phyloP scores from a whole-genome alignment of 306 rosid species.

The Cucumis cinereus region DNA sequence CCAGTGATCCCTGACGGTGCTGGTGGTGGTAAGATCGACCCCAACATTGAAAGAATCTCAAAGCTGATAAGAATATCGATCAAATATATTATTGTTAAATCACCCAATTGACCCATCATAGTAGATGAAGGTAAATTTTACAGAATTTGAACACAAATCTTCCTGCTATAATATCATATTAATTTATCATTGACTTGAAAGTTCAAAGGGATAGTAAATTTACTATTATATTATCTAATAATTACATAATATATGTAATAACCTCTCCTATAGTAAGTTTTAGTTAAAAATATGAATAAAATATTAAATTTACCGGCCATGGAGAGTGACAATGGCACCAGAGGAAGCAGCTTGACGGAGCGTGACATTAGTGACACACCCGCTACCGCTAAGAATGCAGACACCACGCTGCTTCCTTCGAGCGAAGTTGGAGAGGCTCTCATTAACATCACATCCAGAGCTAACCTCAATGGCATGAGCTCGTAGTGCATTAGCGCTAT shows the following conservation, averaged over 20 bases:
- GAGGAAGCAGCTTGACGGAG: conserved; percentile 77
- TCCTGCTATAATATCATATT: too few relatives aligned
- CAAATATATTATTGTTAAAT: neutral
- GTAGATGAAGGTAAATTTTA: too few relatives aligned
- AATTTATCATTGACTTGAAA: too few relatives aligned
- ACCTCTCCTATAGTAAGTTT: too few relatives aligned
- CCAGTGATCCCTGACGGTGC: conserved; percentile 79
- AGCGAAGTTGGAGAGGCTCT: conserved; percentile 66
- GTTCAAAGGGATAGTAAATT: too few relatives aligned
- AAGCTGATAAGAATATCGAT: conserved; percentile 10
- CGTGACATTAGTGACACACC: conserved; percentile 79
- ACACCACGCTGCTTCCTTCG: conserved; percentile 80
- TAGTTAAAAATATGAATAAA: neutral
- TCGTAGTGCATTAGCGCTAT: conserved; percentile 83
- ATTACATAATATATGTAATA: too few relatives aligned
- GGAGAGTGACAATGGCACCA: conserved; percentile 64
- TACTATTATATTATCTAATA: too few relatives aligned
- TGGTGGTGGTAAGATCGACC: conserved; percentile 82
- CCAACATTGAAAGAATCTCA: conserved; percentile 73
- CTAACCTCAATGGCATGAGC: conserved; percentile 92
- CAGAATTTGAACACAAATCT: too few relatives aligned
- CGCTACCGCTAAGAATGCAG: conserved; percentile 82
- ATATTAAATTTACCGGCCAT: conserved; percentile 32
- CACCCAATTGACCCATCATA: too few relatives aligned
- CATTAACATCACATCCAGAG: conserved; percentile 71